Base-by-base conservation (phyloP, 306 rosid species). In the Myrica gale region DNA sequence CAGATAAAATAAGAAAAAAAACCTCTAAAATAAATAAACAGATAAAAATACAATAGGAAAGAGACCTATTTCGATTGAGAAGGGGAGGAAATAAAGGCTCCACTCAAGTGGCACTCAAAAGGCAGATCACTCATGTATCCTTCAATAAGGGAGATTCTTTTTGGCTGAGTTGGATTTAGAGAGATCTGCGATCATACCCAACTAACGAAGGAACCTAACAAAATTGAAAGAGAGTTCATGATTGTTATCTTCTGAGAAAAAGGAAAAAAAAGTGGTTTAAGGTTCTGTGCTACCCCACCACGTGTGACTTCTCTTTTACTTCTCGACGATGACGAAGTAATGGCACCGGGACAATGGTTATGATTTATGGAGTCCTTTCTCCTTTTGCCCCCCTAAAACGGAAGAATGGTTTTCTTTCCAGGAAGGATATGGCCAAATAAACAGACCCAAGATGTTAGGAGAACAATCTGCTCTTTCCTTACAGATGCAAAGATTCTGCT, bases 31-130 rank as follows among this genome's bases (percentile, higher is more conserved):
- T 44, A 48, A 48, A 13, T 5, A 53, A 23, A 54, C 11, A 8
- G 51, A 42, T 5, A 15, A 5, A 9, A 10, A 3, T 2, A 58
- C 0, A 39, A 20, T 45, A 19, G 61, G 82, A 62, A n/a, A 5
- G 69, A 26, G 69, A 79, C 43, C 46, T 15, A 39, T 45, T 9
- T 19, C 67, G 5, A 20, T 9, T 8, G 62, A 23, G 46, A 41
- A 69, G 63, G 55, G 60, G 37, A 17, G 71, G 43, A 78, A 68
- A 47, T 21, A 74, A 39, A 84, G 69, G 70, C 84, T 79, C 88
- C 86, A 79, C 84, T 83, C 83, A 78, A 50, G 90, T 87, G 42
- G 68, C 88, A 69, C 76, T 85, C 85, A 72, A 5, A 51, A 44
- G 2, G 58, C 13, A 2, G 41, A 20, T 56, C 82, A 74, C 83